phyloP scores from a whole-genome alignment of 202 grass and related monocot species.

The Setaria viridis region DNA sequence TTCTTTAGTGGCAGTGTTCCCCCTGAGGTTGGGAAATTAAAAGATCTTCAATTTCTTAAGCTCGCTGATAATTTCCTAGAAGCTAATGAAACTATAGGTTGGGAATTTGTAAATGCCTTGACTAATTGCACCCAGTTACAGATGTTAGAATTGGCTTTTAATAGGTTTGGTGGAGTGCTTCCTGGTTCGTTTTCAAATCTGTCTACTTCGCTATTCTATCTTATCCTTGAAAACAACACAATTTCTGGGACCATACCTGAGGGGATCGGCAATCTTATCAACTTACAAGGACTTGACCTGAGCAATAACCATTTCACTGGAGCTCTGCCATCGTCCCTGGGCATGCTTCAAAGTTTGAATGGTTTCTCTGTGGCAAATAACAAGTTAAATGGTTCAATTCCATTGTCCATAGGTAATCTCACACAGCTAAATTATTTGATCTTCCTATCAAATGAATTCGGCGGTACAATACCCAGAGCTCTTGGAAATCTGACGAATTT shows the following conservation, averaged over 20 bases:
- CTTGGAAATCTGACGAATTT: neutral
- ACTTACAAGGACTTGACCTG: neutral
- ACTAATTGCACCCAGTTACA: constrained; percentile 33
- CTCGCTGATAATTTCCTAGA: neutral
- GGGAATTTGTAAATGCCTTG: constrained; percentile 17
- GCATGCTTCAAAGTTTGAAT: neutral
- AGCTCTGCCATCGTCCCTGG: constrained; percentile 14
- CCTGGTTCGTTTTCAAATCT: constrained; percentile 40
- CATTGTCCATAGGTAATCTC: neutral
- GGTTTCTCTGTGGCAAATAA: neutral
- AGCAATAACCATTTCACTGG: neutral
- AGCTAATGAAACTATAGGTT: neutral
- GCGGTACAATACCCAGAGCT: neutral
- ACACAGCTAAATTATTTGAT: neutral
- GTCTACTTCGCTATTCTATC: constrained; percentile 17
- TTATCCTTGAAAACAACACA: neutral
- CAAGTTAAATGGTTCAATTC: neutral
- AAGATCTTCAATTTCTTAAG: neutral
- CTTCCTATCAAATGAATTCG: neutral
- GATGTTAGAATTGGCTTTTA: neutral
- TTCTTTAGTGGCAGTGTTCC: constrained; percentile 45
- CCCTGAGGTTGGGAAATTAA: neutral
- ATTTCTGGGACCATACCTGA: constrained; percentile 34
- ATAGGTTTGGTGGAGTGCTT: constrained; percentile 14
- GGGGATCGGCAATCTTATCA: constrained; percentile 22